Conservation (phyloP, 1,284 basidiomycete genomes). For the Marasmius oreades region DNA sequence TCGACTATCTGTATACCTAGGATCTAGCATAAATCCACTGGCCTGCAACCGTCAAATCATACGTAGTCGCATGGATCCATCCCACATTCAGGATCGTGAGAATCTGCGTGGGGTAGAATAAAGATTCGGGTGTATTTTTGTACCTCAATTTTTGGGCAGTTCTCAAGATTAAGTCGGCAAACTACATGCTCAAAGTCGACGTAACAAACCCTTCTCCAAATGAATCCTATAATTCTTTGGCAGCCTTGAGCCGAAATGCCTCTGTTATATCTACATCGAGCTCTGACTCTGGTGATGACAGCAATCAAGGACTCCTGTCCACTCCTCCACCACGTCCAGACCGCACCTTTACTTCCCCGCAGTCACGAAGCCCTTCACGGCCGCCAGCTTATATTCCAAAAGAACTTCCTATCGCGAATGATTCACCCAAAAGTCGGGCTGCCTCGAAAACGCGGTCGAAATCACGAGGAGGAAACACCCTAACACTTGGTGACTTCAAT, state of each 20-base stretch:
- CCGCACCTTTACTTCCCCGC: conserved; percentile 65
- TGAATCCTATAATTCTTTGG: conserved; percentile 40
- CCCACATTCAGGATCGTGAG: too few relatives aligned
- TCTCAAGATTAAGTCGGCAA: background rate
- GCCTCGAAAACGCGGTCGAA: conserved; percentile 30
- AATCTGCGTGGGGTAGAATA: background rate
- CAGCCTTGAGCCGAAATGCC: conserved; percentile 69
- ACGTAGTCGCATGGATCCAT: too few relatives aligned
- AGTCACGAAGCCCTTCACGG: conserved; percentile 49
- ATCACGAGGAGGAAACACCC: conserved; percentile 41
- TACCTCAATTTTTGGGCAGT: background rate
- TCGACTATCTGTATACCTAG: background rate
- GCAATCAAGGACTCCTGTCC: conserved; percentile 27
- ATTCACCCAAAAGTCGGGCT: conserved; percentile 20
- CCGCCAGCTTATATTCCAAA: conserved; percentile 60
- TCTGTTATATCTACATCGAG: conserved; percentile 71
- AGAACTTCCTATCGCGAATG: conserved; percentile 49
- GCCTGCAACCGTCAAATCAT: too few relatives aligned
- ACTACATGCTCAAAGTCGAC: conserved; percentile 40
- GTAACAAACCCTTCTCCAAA: conserved; percentile 35
- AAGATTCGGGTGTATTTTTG: background rate
- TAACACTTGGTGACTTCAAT: conserved; percentile 60
- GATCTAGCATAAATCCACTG: background rate
- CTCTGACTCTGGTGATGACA: conserved; percentile 48
- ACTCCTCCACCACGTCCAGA: conserved; percentile 54